Evolutionary conservation across 2,329 filamentous ascomycete species (phyloP), one percentile per base, ranked within the genome.

Genomic region (Colletotrichum noveboracense): DNA sequence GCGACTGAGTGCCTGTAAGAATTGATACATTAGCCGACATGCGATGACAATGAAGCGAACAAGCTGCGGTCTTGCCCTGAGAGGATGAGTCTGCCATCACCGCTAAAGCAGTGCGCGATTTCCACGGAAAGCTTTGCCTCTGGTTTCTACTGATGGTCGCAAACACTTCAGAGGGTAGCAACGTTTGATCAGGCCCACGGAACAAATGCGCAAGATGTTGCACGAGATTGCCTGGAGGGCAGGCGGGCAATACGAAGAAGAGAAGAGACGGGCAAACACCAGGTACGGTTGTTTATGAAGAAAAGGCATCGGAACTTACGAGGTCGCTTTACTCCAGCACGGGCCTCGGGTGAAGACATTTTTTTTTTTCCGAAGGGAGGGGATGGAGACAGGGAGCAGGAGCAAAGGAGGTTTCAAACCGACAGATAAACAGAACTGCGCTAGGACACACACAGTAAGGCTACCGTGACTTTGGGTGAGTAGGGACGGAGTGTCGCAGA

Each of bases 1-100:
- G 94, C 71, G 97, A 98, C 85, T 98, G 97, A 67, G 97, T 98
- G 86, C 95, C 94, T 95, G 87, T 78, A 79, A 85, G 21, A 6
- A 24, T 13, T 13, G 8, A 10, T 7, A 3, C 7, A 32, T 76
- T 13, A 76, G 74, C 24, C 43, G n/a, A 32, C 34, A 64, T 12
- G 13, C 34, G 16, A 21, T 34, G 62, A 24, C 13, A 18, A 12
- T 13, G 21, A 14, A n/a, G 24, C 32, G 9, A 28, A 14, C 30
- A 21, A 43, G 21, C 43, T 34, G 62, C 28, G 12, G 24, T 38
- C 62, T 72, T 72, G 73, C 69, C 73, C 55, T 72, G 24, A 21
- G 13, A 34, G 5, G n/a, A 34, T 36, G 55, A 56, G 38, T 34
- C 69, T 26, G 52, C 28, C 62, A 67, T 72, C 30, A 34, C 38